phyloP scores from a whole-genome alignment of 495 filamentous ascomycete species.

The Staphylotrichum tortipilum region DNA sequence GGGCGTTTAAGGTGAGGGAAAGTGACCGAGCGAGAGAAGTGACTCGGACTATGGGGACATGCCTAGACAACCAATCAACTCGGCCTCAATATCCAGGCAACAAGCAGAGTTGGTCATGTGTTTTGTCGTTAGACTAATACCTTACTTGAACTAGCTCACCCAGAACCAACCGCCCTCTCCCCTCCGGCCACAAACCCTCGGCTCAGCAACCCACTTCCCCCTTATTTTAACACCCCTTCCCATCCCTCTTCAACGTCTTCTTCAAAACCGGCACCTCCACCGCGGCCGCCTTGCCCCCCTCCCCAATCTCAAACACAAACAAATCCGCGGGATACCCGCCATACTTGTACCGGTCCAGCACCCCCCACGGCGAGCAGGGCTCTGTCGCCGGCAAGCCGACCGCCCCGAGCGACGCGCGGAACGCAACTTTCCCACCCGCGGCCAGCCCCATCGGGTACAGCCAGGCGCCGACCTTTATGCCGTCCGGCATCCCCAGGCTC shows the following conservation, averaged over 20 bases:
- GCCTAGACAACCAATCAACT: too few relatives aligned
- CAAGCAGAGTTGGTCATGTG: too few relatives aligned
- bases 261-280: slow-evolving; percentile 9
- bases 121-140: too few relatives aligned
- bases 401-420: slow-evolving; percentile 4
- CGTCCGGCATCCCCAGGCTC: not conserved
- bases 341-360: not conserved
- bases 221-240: not conserved
- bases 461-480: not conserved
- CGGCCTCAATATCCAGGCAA: too few relatives aligned
- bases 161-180: too few relatives aligned
- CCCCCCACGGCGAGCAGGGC: slow-evolving; percentile 5
- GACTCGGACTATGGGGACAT: too few relatives aligned
- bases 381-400: not conserved
- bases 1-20: too few relatives aligned
- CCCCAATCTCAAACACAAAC: slow-evolving; percentile 7
- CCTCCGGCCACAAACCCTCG: too few relatives aligned
- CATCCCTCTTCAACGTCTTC: slow-evolving; percentile 1
- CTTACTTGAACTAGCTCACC: too few relatives aligned
- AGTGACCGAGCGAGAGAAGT: too few relatives aligned
- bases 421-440: not conserved
- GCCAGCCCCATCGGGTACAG: slow-evolving; percentile 12
- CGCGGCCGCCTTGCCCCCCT: slow-evolving; percentile 6
- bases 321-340: slow-evolving; percentile 9
- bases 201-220: too few relatives aligned